phyloP scores from a whole-genome alignment of 1,139 yeast species.

The Scheffersomyces illinoinensis region DNA sequence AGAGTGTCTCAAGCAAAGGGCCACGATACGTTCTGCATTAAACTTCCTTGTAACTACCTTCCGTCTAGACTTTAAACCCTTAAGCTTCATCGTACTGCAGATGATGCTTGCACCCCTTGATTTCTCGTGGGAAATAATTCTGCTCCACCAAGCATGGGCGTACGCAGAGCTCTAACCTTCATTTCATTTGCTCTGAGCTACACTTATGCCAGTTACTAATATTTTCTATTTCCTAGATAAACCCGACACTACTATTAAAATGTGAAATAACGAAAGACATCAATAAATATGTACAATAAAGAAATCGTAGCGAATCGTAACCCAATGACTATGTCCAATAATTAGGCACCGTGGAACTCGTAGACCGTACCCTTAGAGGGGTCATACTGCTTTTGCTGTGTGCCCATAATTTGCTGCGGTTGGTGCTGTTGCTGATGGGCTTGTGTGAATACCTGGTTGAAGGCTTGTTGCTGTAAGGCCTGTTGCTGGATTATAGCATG shows the following conservation, averaged over 20 bases:
- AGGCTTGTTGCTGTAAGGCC: conserved; percentile 18
- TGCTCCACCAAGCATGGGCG: neutral
- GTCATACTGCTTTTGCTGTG: conserved; percentile 12
- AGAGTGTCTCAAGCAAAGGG: neutral
- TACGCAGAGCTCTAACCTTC: neutral
- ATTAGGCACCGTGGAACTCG: neutral
- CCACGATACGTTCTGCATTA: neutral
- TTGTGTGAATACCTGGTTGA: conserved; percentile 16
- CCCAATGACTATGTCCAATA: neutral
- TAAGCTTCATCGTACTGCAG: neutral
- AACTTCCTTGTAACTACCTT: neutral
- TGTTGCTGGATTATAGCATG: conserved; percentile 16
- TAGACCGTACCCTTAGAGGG: neutral
- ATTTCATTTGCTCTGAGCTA: neutral
- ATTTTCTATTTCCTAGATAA: neutral
- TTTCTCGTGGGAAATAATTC: neutral
- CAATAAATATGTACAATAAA: conserved; percentile 9
- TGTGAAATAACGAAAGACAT: conserved; percentile 8
- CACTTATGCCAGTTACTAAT: neutral
- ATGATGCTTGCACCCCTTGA: neutral
- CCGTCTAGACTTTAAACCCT: neutral
- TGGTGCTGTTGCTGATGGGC: conserved; percentile 14
- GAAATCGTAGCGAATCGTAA: conserved; percentile 4
- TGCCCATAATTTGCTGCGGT: conserved; percentile 8
- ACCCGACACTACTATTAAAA: neutral